Base-by-base conservation (phyloP, 495 filamentous ascomycete genomes). In the Penicillium turbatum region DNA sequence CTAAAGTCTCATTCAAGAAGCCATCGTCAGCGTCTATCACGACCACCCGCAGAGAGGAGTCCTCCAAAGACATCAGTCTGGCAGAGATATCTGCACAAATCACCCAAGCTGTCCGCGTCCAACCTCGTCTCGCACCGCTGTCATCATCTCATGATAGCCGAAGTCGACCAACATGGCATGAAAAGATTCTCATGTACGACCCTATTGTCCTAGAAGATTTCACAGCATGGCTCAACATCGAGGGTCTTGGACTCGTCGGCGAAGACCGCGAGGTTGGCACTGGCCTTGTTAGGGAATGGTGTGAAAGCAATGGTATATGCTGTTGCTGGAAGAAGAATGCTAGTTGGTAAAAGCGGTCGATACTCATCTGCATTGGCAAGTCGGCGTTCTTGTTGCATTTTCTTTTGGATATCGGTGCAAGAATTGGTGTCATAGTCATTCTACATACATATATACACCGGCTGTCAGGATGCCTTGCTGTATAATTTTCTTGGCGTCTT, bases 171-270 rank as follows among this genome's bases (percentile, higher is more conserved):
- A 88, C 78, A 6, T 97, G 89, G 86, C 76, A 95, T 48, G 86
- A 96, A 73, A 92, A 90, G 67, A 96, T 98, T 41, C 76, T 97
- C 15, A 84, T 96, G 71, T 97, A 92, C 65, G 92, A 97, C 56
- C 90, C 95, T 0, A 86, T 98, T 35, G 76, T 93, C 0, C 64
- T 97, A 1, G 93, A 97, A 67, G 93, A 97, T 51, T 72, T 98
- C 8, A 78, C 91, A 5, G 72, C 68, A 2, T 97, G 90, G 90
- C 66, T 98, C 21, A 96, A 96, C 54, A 78, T 76, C 15, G 82
- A 86, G 30, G 85, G 84, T 5, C 60, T 95, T 32, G 74, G 72
- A 7, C 72, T 74, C 15, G 75, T 83, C 0, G 79, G 80, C 2
- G 83, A 82, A 55, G 84, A 90, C 57, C 78, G 81, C 3, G 84